Evolutionary conservation across 202 grass and related monocot genomes (phyloP).

Genomic region (Zizania palustris): DNA sequence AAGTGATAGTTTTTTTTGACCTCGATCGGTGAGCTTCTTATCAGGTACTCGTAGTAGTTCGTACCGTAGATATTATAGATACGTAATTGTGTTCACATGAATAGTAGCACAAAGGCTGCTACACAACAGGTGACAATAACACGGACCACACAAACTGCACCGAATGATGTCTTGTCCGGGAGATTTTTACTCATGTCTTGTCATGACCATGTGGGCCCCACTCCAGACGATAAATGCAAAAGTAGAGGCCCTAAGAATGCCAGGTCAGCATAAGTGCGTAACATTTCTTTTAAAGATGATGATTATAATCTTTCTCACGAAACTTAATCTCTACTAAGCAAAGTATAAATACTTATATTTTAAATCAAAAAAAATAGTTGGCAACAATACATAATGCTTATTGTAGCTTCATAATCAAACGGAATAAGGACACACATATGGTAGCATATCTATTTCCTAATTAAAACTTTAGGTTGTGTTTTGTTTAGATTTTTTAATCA

Average conservation of each 20-base stretch:
- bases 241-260: background rate
- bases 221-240: background rate
- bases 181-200: constrained; percentile 10
- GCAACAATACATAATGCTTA: background rate
- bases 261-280: background rate
- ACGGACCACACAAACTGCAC: background rate
- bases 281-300: background rate
- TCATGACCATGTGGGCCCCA: background rate
- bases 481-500: no score
- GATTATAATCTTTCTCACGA: no score
- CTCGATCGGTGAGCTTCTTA: no score
- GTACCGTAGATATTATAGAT: no score
- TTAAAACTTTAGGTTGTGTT: no score
- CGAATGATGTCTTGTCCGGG: background rate
- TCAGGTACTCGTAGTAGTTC: no score
- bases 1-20: no score
- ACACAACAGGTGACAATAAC: background rate
- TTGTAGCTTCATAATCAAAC: background rate
- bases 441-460: background rate
- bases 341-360: no score
- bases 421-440: background rate
- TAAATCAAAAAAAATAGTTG: background rate
- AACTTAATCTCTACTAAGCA: no score
- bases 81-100: background rate
- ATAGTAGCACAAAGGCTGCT: background rate